Evolutionary conservation across 345 rosid genomes (phyloP).

Genomic region (Heritiera littoralis): DNA sequence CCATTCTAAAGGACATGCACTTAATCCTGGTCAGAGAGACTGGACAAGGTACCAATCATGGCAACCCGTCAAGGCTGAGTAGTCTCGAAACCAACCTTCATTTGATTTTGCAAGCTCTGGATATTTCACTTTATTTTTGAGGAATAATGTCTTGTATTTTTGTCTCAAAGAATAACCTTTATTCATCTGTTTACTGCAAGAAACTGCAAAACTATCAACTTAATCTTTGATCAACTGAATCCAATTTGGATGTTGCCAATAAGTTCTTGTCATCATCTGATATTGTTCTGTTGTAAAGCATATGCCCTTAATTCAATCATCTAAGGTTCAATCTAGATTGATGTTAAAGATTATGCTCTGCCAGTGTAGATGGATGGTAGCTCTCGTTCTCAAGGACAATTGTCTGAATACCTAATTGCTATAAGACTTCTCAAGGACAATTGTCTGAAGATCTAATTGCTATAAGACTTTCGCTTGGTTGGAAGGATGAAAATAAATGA

Average conservation of each 20-base stretch:
- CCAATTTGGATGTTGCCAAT: background rate
- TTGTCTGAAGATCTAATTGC: no score
- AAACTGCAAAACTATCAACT: background rate
- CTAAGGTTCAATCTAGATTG: no score
- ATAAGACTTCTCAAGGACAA: no score
- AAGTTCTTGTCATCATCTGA: background rate
- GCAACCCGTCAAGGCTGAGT: slow-evolving; percentile 69
- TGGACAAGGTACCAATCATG: slow-evolving; percentile 97
- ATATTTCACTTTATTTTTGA: background rate
- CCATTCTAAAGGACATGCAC: slow-evolving; percentile 93
- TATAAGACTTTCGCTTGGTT: no score
- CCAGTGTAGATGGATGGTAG: no score
- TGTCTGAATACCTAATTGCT: no score
- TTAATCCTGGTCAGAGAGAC: slow-evolving; percentile 88
- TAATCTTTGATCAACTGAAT: background rate
- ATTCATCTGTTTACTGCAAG: slow-evolving; percentile 7
- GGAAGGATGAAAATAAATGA: no score
- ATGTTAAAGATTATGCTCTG: no score
- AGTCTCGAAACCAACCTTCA: slow-evolving; percentile 19
- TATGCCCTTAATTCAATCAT: background rate
- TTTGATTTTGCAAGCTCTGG: slow-evolving; percentile 14
- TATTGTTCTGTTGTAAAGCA: background rate
- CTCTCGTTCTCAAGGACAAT: no score
- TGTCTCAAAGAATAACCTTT: background rate
- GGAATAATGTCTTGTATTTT: slow-evolving; percentile 26